Percentiles rank a stretch among this genome's conserved stretches.
Conservation (phyloP, 148 eudicot genomes). For the Amaranthus palmeri region DNA sequence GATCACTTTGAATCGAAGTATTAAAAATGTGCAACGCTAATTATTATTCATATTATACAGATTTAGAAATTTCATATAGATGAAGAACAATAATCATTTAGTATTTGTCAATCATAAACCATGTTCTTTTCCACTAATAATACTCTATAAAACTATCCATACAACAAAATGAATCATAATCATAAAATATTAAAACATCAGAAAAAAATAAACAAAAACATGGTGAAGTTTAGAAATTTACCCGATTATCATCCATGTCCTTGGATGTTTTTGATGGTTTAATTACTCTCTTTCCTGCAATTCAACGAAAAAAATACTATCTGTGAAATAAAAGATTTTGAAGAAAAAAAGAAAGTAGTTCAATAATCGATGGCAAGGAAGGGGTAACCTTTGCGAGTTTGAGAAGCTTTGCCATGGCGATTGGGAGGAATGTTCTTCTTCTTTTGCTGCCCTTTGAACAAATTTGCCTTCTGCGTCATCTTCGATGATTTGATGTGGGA, state of each 20-base stretch:
- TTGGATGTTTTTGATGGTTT: conserved; percentile 61
- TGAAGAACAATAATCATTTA: no score
- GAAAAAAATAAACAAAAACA: no score
- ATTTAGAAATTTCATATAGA: no score
- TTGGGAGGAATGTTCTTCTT: conserved; percentile 56
- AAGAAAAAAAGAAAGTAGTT: not conserved
- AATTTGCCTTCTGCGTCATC: conserved; percentile 73
- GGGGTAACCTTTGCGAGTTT: conserved; percentile 61
- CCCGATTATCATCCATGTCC: conserved; percentile 63
- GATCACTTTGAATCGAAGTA: no score
- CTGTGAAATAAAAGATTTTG: not conserved
- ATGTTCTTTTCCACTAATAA: no score
- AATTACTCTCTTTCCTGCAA: conserved; percentile 58
- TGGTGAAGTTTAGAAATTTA: conserved; percentile 8
- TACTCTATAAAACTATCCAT: no score
- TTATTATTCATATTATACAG: no score
- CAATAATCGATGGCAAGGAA: no score
- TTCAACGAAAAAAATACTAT: not conserved
- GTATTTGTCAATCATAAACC: no score
- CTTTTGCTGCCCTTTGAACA: conserved; percentile 78
- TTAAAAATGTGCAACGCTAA: no score
- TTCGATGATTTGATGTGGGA: conserved; percentile 14
- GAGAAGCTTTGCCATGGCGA: conserved; percentile 65
- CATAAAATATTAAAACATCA: not conserved
- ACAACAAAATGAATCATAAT: not conserved